Conservation (phyloP, 1,284 basidiomycete species). For the Marasmius oreades region DNA sequence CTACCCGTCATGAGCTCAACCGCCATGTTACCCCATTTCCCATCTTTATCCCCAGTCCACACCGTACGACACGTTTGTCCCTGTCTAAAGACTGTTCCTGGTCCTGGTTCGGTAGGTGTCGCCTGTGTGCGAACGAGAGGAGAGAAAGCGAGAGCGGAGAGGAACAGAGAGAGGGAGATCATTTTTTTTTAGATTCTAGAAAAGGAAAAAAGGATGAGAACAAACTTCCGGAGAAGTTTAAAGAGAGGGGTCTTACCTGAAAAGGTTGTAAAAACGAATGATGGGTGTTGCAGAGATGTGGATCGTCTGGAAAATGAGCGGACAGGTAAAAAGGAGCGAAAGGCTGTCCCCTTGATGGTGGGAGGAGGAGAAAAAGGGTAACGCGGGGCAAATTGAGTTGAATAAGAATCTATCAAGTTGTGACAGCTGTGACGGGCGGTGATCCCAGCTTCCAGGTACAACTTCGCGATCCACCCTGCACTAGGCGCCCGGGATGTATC, state of each 20-base stretch:
- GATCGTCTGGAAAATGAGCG: too few relatives aligned
- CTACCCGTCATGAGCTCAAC: slow-evolving; percentile 80
- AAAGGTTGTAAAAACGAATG: too few relatives aligned
- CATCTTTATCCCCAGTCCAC: slow-evolving; percentile 51
- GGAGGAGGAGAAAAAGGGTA: background rate
- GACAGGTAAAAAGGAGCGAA: too few relatives aligned
- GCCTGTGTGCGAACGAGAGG: slow-evolving; percentile 45
- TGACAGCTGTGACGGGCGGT: background rate
- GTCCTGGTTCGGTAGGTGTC: slow-evolving; percentile 48
- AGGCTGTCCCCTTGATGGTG: background rate
- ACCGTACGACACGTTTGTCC: slow-evolving; percentile 51
- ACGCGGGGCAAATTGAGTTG: background rate
- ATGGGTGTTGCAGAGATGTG: too few relatives aligned
- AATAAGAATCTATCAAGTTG: background rate
- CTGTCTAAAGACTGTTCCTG: slow-evolving; percentile 50
- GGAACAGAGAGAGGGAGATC: slow-evolving; percentile 35
- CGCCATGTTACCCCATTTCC: slow-evolving; percentile 59
- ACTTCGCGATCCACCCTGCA: too few relatives aligned
- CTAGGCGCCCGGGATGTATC: too few relatives aligned
- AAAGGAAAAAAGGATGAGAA: background rate
- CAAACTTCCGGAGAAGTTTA: too few relatives aligned
- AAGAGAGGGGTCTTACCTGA: too few relatives aligned
- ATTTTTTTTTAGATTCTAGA: background rate
- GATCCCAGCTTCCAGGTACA: too few relatives aligned
- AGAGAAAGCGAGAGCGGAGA: slow-evolving; percentile 31